Conservation (phyloP, 2,329 filamentous ascomycete species). For the Pseudopyricularia javanii region DNA sequence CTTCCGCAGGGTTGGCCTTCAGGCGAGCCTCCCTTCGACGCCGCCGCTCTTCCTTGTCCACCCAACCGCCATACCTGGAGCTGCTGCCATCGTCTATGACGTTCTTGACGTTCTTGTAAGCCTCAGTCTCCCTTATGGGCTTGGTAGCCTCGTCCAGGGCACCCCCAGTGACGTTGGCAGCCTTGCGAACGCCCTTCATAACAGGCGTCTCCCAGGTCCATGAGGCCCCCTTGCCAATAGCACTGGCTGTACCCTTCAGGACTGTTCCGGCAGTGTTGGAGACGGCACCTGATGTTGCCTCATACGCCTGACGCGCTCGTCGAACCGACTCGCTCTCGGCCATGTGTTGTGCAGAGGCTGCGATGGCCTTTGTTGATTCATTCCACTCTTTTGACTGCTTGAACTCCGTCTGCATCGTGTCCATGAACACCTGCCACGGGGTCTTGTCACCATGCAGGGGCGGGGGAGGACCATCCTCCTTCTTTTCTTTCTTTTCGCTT, state of each 20-base stretch:
- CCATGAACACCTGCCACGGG: conserved; percentile 96
- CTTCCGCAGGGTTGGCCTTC: conserved; percentile 34
- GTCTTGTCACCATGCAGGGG: conserved; percentile 98
- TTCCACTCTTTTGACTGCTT: conserved; percentile 99
- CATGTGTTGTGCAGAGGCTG: conserved; percentile 80
- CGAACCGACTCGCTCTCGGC: conserved; percentile 86
- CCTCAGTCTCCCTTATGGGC: conserved; percentile 87
- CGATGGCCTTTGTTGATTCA: conserved; percentile 90
- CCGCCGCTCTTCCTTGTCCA: conserved; percentile 87
- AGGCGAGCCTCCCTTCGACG: conserved; percentile 54
- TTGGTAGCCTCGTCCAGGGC: conserved; percentile 90
- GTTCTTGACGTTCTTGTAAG: conserved; percentile 87
- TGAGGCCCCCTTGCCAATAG: conserved; percentile 77
- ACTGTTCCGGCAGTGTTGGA: conserved; percentile 67
- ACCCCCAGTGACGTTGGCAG: conserved; percentile 73
- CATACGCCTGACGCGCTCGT: conserved; percentile 74
- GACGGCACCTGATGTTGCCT: conserved; percentile 74
- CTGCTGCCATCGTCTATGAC: conserved; percentile 96
- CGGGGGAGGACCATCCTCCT: conserved; percentile 51
- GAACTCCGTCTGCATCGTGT: conserved; percentile 90
- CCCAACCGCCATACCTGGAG: conserved; percentile 90
- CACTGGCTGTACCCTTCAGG: conserved; percentile 74
- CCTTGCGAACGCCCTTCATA: conserved; percentile 80
- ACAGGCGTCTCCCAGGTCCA: conserved; percentile 97
- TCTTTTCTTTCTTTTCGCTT: conserved; percentile 29